A percentile compares a stretch with the other conserved stretches of the same genome.
Conservation (phyloP, 2,329 filamentous ascomycete genomes). For the Arthroderma sp. region DNA sequence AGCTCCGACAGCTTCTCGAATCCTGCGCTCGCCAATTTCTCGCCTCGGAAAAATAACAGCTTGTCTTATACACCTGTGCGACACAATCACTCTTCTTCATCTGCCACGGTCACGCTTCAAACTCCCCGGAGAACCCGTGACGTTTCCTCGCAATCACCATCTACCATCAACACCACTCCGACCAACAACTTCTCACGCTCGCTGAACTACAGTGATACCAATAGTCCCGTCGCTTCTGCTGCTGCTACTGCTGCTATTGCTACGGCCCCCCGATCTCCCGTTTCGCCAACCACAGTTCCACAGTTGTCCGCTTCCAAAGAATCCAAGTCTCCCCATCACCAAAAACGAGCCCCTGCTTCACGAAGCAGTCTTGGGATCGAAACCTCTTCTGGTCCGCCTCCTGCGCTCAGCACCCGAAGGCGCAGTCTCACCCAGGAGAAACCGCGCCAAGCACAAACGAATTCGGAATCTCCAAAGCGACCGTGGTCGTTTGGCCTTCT, state of each 20-base stretch:
- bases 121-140: conserved; percentile 19
- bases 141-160: conserved; percentile 13
- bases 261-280: not conserved
- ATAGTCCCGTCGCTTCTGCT: too few relatives aligned
- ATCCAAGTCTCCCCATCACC: conserved; percentile 7
- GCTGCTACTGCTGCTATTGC: too few relatives aligned
- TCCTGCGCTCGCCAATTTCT: conserved; percentile 15
- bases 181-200: conserved; percentile 16
- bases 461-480: conserved; percentile 5
- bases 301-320: conserved; percentile 8
- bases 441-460: conserved; percentile 13
- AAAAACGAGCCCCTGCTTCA: conserved; percentile 33
- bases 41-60: conserved; percentile 14
- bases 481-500: conserved; percentile 7
- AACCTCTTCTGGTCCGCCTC: conserved; percentile 37
- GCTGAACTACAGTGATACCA: too few relatives aligned
- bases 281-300: not conserved
- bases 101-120: conserved; percentile 8
- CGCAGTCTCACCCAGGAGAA: conserved; percentile 21
- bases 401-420: conserved; percentile 37
- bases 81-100: not conserved
- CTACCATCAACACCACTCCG: conserved; percentile 7
- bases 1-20: conserved; percentile 16
- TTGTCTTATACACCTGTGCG: not conserved
- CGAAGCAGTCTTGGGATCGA: conserved; percentile 38